Evolutionary conservation across 306 rosid genomes (phyloP), one percentile per base, ranked within the genome.

Genomic region (Glycine latifolia): DNA sequence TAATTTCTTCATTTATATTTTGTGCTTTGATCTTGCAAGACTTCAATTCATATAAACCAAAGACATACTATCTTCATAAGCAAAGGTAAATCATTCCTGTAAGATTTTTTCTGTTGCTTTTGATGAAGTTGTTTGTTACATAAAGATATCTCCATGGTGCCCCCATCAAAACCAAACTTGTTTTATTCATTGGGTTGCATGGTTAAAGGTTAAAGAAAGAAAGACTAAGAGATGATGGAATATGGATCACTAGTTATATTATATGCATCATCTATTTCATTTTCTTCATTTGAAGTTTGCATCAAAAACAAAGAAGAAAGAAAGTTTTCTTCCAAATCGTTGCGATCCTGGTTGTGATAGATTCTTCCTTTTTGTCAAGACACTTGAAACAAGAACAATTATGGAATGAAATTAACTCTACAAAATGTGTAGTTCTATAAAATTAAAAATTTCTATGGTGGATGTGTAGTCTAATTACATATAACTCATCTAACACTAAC

Each of bases 81-180:
- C 54, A 84, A 69, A 81, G 85, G 76, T 81, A 58, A 60, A 74
- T 53, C 4, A 35, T 78, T 20, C 26, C 0, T 20, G 26, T 20
- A 20, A 20, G 26, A 20, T 20, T 67, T 69, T 76, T 33, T 66
- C 37, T 31, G 8, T 59, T 69, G 8, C 60, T 71, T 62, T 73
- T 58, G 3, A 49, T 52, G 39, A 67, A 16, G 15, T n/a, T 61
- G n/a, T 59, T 81, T 60, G 16, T 50, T 26, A 26, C 31, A 26
- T 26, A 26, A 26, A 26, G 2, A 26, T 26, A 26, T 26, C 31
- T 26, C 31, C 31, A 26, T 26, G 31, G 31, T 26, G 31, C 31
- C 31, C 31, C 31, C 31, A 13, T 65, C 70, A 67, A 67, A 41
- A 15, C 53, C 52, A 67, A 43, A 67, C 35, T 67, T n/a, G 53